Evolutionary conservation across 2,329 filamentous ascomycete species (phyloP), one percentile per base, ranked within the genome.

Genomic region (Xylaria sp.): DNA sequence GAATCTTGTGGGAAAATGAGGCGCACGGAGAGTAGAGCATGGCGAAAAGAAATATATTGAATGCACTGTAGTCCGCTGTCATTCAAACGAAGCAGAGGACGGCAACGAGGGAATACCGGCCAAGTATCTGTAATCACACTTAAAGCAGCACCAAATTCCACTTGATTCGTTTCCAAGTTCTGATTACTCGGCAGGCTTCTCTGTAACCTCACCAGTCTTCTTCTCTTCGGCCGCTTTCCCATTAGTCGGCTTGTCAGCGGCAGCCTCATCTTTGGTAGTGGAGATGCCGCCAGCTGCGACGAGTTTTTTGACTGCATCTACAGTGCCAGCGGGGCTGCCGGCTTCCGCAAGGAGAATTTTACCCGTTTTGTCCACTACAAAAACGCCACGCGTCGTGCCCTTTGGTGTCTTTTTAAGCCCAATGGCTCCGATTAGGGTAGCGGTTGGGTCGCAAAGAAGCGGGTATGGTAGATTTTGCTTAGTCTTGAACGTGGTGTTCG

Each of bases 381-480:
- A 96, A 38, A 98, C 92, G 67, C 94, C 95, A 65, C 95, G 88
- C 51, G 85, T 87, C 15, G 92, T 96, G 63, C 92, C 90, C 77
- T 87, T 91, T 46, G 90, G 90, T 7, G 82, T 76, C 81, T 97
- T 97, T 80, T 93, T 93, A 67, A 98, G 79, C n/a, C 93, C 94
- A 74, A 98, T 90, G 57, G 93, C 93, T 11, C 77, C 82, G 71
- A 98, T 96, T 61, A 99, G 84, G 2, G 86, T 87, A 27, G 84
- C 86, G 53, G 80, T 79, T 5, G 89, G 85, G 76, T 99, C 93
- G 79, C 93, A 98, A 40, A 99, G 85, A 46, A 99, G 86, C 35
- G 90, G 82, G 77, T 97, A 99, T 4, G 90, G 91, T 55, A 98
- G 85, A 66, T 90, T 92, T 77, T 98, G 92, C 81, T 96, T 97